Conservation (phyloP, 257 asterid species). For the Cruciata laevipes region DNA sequence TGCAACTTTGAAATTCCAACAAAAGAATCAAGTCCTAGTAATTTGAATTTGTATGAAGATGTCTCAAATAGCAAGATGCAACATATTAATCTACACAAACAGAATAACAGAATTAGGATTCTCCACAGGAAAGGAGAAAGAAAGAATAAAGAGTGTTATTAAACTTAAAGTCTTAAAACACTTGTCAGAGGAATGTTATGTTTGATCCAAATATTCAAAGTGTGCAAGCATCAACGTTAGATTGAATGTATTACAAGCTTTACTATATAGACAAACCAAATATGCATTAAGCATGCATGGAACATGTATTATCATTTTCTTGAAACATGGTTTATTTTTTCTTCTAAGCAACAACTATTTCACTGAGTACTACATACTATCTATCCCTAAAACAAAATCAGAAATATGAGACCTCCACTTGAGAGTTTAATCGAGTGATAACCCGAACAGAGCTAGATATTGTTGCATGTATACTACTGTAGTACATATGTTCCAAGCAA, state of each 20-base stretch:
- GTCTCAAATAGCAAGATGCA: neutral
- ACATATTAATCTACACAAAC: constrained; percentile 10
- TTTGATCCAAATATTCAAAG: neutral
- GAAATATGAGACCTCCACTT: neutral
- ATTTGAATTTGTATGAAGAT: neutral
- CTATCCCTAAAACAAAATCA: neutral
- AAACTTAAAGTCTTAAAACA: neutral
- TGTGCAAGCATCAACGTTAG: neutral
- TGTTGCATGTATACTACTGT: neutral
- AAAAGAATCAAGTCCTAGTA: no score
- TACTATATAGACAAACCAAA: neutral
- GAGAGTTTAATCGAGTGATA: neutral
- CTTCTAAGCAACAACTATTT: neutral
- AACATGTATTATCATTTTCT: neutral
- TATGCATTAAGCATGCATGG: neutral
- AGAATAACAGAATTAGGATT: neutral
- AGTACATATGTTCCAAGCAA: neutral
- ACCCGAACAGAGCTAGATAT: neutral
- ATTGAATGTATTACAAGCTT: neutral
- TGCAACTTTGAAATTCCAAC: neutral
- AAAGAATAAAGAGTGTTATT: neutral
- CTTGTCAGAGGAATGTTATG: neutral
- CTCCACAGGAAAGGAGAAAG: neutral
- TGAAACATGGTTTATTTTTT: neutral
- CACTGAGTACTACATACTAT: neutral